Evolutionary conservation across 352 stramenopile genomes (phyloP).

Genomic region (Globisporangium cederbergense): DNA sequence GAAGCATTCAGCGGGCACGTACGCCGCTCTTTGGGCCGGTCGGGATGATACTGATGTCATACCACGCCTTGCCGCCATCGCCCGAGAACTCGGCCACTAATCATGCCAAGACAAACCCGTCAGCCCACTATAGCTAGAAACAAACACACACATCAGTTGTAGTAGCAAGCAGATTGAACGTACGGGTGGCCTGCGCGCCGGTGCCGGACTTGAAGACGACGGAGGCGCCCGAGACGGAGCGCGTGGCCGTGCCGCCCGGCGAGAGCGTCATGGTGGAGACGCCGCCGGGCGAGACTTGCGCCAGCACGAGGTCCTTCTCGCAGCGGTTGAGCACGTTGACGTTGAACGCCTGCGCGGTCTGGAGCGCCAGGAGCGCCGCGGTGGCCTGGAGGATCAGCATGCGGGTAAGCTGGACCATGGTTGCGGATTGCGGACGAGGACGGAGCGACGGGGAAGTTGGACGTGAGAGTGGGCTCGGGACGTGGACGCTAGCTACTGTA

Average conservation of each 20-base stretch:
- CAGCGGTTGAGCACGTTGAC: conserved; percentile 65
- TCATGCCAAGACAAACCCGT: neutral
- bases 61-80: conserved; percentile 50
- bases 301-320: conserved; percentile 38
- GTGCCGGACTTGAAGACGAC: conserved; percentile 51
- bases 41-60: conserved; percentile 77
- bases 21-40: conserved; percentile 58
- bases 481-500: neutral
- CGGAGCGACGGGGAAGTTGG: neutral
- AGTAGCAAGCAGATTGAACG: conserved; percentile 18
- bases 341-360: conserved; percentile 21
- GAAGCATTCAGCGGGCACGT: conserved; percentile 19
- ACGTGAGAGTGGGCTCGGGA: conserved; percentile 1
- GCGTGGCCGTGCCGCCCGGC: conserved; percentile 28
- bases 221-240: conserved; percentile 26
- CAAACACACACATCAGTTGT: neutral
- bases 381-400: conserved; percentile 7
- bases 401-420: conserved; percentile 8
- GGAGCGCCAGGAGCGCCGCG: conserved; percentile 1
- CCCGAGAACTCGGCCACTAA: conserved; percentile 67
- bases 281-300: conserved; percentile 29
- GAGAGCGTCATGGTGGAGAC: conserved; percentile 27
- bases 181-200: conserved; percentile 52
- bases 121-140: too few relatives aligned
- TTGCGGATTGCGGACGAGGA: neutral